A percentile compares a stretch with the other conserved stretches of the same genome.
Conservation (phyloP, 2,329 filamentous ascomycete species). For the Pseudogymnoascus sp. region DNA sequence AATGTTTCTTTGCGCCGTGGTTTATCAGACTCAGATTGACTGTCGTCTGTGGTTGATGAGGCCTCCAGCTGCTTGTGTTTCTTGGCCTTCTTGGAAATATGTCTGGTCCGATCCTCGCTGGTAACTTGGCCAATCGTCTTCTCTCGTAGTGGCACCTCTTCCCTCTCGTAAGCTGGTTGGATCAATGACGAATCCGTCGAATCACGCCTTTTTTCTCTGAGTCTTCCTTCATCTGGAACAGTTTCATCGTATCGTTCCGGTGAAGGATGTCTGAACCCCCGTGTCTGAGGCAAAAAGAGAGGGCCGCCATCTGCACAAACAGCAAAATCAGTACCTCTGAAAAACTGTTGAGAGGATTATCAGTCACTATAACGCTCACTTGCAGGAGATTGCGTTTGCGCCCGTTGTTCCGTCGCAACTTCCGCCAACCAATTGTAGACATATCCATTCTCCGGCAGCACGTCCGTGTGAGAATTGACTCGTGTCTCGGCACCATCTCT, state of each 20-base stretch:
- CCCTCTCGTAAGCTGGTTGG: neutral
- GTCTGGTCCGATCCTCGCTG: neutral
- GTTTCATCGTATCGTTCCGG: neutral
- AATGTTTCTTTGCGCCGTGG: slow-evolving; percentile 14
- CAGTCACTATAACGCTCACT: neutral
- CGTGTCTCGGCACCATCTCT: neutral
- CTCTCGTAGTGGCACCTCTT: neutral
- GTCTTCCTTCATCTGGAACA: neutral
- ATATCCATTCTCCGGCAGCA: neutral
- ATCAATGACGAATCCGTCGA: neutral
- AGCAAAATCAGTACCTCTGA: neutral
- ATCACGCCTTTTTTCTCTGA: neutral
- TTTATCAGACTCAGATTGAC: neutral
- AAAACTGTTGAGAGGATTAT: neutral
- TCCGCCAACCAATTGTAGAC: neutral
- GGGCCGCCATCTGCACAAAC: neutral
- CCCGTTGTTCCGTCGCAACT: neutral
- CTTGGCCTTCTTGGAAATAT: neutral
- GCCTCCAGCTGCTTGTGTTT: neutral
- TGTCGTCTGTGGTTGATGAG: neutral
- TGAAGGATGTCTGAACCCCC: neutral
- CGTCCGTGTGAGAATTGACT: neutral
- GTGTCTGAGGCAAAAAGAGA: neutral
- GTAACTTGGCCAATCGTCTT: neutral
- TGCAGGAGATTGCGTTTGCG: neutral